A percentile compares a stretch with the other conserved stretches of the same genome.
Evolutionary conservation across 305 asterid genomes (phyloP).

Genomic region (Fraxinus greggii): DNA sequence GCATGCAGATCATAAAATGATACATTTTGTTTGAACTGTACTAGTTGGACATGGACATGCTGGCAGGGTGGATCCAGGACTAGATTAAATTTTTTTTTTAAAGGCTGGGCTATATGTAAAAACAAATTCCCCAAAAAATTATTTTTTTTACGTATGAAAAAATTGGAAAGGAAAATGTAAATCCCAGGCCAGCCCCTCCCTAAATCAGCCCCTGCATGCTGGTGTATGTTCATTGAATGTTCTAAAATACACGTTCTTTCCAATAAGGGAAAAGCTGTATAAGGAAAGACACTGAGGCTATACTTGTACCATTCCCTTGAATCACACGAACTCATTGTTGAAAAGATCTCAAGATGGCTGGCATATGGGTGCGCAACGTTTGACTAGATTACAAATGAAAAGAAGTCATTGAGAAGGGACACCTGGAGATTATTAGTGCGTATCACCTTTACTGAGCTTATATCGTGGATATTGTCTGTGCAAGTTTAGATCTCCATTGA

Average conservation of each 20-base stretch:
- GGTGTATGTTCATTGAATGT: neutral
- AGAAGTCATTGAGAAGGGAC: neutral
- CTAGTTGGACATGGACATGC: neutral
- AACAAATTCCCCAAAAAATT: neutral
- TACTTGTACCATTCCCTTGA: neutral
- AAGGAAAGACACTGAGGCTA: neutral
- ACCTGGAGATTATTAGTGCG: neutral
- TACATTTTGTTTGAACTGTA: neutral
- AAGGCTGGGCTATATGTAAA: neutral
- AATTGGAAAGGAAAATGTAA: neutral
- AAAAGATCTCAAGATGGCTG: neutral
- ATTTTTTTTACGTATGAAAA: neutral
- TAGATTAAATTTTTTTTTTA: neutral
- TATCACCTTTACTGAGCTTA: neutral
- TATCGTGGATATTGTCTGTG: neutral
- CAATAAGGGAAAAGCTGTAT: neutral
- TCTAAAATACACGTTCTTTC: neutral
- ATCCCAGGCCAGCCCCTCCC: neutral
- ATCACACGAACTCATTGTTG: neutral
- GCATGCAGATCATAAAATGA: neutral
- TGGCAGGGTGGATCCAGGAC: neutral
- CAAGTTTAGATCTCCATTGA: neutral
- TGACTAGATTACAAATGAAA: neutral
- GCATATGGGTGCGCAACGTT: neutral
- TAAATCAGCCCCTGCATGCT: neutral